Evolutionary conservation across 2,329 filamentous ascomycete genomes (phyloP), one percentile per base, ranked within the genome.

Genomic region (Aspergillus bombycis): DNA sequence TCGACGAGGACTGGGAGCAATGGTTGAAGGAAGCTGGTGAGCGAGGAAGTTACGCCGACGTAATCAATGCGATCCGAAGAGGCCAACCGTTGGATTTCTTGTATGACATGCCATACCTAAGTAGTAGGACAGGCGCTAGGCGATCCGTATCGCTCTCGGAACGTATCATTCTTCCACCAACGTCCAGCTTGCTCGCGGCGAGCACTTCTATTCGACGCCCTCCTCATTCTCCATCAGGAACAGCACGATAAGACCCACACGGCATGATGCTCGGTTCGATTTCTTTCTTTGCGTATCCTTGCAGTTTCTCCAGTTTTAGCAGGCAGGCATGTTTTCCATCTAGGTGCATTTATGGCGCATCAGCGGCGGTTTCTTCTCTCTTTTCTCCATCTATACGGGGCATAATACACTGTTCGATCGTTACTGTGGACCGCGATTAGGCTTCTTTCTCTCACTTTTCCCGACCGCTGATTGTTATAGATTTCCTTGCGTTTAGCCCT

Each of bases 11-110:
- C 61, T 87, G 83, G 82, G 85, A 87, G 69, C 84, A 86, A 69
- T 87, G 84, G 79, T 73, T 87, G 62, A 86, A 86, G 69, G 84
- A 87, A 67, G 83, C 81, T 10, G 79, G 83, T 19, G 85, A 87
- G 68, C 77, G 83, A 43, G 83, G 83, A 57, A 74, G 73, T 55
- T 80, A 79, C 65, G 69, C 71, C n/a, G 77, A 79, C 54, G 75
- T 80, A 68, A 68, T 80, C 28, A 72, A 78, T 62, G 75, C 77
- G 10, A 79, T 80, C 62, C 71, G 78, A 53, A 67, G 73, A 38
- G 74, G 74, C 46, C 75, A 77, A 53, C 74, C 77, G 19, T 68
- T 79, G 62, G 69, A 69, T 56, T 70, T 73, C 34, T 59, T 71
- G 54, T 70, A 74, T n/a, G 72, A 73, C 58, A 64, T 68, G 34